phyloP scores from a whole-genome alignment of 345 rosid species.

The Microthlaspi erraticum region DNA sequence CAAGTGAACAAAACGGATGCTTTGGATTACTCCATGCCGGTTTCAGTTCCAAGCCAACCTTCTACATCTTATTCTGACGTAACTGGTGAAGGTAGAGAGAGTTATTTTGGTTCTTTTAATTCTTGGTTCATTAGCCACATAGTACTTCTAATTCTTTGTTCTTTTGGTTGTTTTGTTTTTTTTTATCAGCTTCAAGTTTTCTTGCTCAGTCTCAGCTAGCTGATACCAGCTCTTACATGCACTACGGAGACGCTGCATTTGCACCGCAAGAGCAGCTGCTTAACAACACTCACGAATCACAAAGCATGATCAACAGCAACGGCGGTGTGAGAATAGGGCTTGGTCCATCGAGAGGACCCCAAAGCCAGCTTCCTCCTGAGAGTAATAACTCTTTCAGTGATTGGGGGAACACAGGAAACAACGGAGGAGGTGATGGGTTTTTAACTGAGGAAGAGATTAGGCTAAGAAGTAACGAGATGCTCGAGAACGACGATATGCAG shows the following conservation, averaged over 20 bases:
- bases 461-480: conserved; percentile 80
- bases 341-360: conserved; percentile 51
- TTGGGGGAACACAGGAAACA: conserved; percentile 54
- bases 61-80: conserved; percentile 58
- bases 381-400: conserved; percentile 51
- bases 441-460: conserved; percentile 89
- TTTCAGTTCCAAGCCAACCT: conserved; percentile 59
- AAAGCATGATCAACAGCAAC: conserved; percentile 33
- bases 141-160: not conserved
- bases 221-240: conserved; percentile 51
- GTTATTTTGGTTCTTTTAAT: too few relatives aligned
- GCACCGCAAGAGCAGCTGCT: conserved; percentile 56
- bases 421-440: conserved; percentile 61
- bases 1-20: conserved; percentile 50
- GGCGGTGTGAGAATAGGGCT: conserved; percentile 44
- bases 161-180: not conserved
- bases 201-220: conserved; percentile 55
- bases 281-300: conserved; percentile 37
- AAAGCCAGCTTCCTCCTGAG: conserved; percentile 49
- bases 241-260: conserved; percentile 55
- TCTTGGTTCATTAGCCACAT: not conserved
- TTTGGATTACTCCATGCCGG: conserved; percentile 55
- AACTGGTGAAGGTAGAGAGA: conserved; percentile 61
- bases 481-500: conserved; percentile 94
- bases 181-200: conserved; percentile 49